Conservation (phyloP, 2,329 filamentous ascomycete genomes). For the Cryoendolithus antarcticus region DNA sequence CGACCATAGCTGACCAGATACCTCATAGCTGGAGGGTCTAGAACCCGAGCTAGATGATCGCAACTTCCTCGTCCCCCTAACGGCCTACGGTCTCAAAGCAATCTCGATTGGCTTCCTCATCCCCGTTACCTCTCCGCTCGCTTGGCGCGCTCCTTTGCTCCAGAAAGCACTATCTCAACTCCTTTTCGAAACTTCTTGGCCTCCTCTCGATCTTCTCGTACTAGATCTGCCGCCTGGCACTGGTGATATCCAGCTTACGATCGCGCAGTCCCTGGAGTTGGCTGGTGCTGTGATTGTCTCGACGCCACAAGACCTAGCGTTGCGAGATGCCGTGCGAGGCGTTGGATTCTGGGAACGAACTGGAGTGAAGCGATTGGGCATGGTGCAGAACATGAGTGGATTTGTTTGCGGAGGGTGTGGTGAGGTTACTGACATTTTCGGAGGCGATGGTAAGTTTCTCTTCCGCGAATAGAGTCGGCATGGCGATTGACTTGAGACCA, state of each 20-base stretch:
- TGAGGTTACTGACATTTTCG: slow-evolving; percentile 25
- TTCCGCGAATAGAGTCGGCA: not conserved
- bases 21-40: slow-evolving; percentile 19
- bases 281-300: slow-evolving; percentile 82
- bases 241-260: slow-evolving; percentile 91
- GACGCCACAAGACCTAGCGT: slow-evolving; percentile 83
- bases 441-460: slow-evolving; percentile 19
- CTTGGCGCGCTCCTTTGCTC: slow-evolving; percentile 94
- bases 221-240: slow-evolving; percentile 89
- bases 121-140: slow-evolving; percentile 65
- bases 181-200: slow-evolving; percentile 91
- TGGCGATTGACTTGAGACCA: slow-evolving; percentile 13
- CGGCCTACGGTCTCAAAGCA: slow-evolving; percentile 89
- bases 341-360: slow-evolving; percentile 88
- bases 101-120: slow-evolving; percentile 99
- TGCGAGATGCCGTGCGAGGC: slow-evolving; percentile 84
- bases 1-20: not conserved
- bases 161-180: slow-evolving; percentile 95
- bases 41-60: slow-evolving; percentile 27
- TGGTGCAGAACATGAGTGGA: slow-evolving; percentile 85
- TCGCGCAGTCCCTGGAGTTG: slow-evolving; percentile 84
- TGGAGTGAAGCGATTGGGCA: slow-evolving; percentile 65
- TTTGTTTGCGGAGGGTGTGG: slow-evolving; percentile 59
- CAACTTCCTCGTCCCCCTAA: slow-evolving; percentile 73
- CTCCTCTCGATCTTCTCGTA: slow-evolving; percentile 73